Conservation (phyloP, 352 stramenopile species). For the Globisporangium cylindrosporum region DNA sequence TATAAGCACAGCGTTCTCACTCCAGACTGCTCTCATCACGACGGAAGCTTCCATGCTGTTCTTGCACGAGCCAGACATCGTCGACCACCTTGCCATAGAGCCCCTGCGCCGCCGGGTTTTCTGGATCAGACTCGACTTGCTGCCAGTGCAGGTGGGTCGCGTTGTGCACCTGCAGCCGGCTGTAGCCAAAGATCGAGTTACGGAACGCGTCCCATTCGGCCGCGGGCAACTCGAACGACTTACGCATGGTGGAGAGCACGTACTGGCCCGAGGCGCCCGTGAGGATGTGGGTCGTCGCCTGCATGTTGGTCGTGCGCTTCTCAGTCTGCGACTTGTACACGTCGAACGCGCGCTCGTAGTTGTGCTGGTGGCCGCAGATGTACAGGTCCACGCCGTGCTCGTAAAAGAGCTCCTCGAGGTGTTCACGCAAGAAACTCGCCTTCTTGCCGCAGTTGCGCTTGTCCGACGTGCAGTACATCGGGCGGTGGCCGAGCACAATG, state of each 20-base stretch:
- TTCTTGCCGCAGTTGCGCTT: constrained; percentile 66
- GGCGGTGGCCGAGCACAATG: constrained; percentile 81
- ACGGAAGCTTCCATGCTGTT: constrained; percentile 84
- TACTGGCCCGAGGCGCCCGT: constrained; percentile 87
- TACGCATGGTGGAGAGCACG: constrained; percentile 74
- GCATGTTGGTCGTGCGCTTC: constrained; percentile 76
- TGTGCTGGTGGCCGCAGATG: constrained; percentile 89
- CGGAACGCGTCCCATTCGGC: constrained; percentile 81
- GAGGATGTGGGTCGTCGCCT: constrained; percentile 85
- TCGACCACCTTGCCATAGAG: constrained; percentile 83
- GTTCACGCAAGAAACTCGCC: constrained; percentile 51
- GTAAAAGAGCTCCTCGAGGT: constrained; percentile 81
- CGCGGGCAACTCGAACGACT: constrained; percentile 59
- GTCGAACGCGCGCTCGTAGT: constrained; percentile 88
- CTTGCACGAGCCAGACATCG: constrained; percentile 89
- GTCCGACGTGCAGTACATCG: constrained; percentile 89
- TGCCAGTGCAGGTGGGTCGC: constrained; percentile 88
- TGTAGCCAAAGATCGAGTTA: constrained; percentile 88
- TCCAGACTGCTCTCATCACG: neutral
- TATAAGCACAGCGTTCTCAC: neutral
- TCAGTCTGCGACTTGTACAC: constrained; percentile 65
- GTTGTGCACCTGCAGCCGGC: constrained; percentile 79
- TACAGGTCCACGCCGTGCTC: constrained; percentile 83
- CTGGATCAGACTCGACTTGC: constrained; percentile 78
- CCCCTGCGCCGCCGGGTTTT: constrained; percentile 68